Conservation (phyloP, 192 early-diverging fungal species). For the Coemansia sp. region DNA sequence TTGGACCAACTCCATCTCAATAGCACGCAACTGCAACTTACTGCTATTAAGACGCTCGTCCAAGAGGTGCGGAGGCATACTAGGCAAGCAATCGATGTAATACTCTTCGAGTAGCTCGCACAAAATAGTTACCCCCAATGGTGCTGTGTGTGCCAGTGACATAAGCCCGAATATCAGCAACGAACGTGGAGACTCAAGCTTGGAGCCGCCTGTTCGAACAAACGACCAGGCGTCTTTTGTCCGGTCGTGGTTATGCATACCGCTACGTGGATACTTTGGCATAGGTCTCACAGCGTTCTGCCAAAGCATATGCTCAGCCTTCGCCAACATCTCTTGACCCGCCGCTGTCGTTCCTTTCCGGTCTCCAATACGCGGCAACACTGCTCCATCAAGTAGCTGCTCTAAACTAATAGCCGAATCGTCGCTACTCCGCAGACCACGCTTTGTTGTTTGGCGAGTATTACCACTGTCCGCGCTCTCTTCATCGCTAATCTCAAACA, state of each 20-base stretch:
- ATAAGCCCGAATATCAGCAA: conserved; percentile 27
- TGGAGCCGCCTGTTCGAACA: conserved; percentile 4
- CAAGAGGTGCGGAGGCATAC: conserved; percentile 34
- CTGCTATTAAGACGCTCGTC: conserved; percentile 29
- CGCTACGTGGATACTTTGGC: conserved; percentile 46
- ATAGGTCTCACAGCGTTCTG: conserved; percentile 48
- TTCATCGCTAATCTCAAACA: conserved; percentile 15
- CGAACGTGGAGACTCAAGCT: conserved; percentile 3
- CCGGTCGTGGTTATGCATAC: conserved; percentile 28
- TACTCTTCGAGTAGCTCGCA: conserved; percentile 39
- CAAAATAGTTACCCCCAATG: conserved; percentile 18
- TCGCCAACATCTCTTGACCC: not conserved
- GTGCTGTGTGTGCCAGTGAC: conserved; percentile 7
- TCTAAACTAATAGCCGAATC: conserved; percentile 1
- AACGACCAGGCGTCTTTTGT: conserved; percentile 43
- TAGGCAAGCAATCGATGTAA: conserved; percentile 39
- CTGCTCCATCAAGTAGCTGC: not conserved
- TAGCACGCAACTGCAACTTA: conserved; percentile 24
- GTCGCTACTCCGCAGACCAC: not conserved
- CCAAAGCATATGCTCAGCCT: conserved; percentile 43
- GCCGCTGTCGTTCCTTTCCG: not conserved
- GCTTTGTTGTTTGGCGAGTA: not conserved
- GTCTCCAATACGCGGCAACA: not conserved
- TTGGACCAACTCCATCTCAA: conserved; percentile 46
- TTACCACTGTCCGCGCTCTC: not conserved